A percentile compares a stretch with the other conserved stretches of the same genome.
phyloP scores from a whole-genome alignment of 2,329 filamentous ascomycete species.

The Epichloe sibirici region DNA sequence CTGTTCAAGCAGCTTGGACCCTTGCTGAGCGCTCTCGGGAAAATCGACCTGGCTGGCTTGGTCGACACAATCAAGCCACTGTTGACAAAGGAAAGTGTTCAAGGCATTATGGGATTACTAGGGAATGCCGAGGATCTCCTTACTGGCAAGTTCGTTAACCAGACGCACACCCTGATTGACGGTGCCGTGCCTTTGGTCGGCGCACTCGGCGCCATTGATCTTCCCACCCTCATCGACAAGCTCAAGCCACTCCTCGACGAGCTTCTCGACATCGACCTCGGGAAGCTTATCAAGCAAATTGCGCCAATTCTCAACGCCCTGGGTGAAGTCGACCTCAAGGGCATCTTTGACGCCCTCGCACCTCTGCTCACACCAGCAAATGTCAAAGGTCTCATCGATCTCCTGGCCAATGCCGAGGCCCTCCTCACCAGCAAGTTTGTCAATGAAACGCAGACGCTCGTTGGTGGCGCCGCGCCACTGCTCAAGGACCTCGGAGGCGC shows the following conservation, averaged over 20 bases:
- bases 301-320: constrained; percentile 18
- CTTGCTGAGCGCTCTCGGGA: constrained; percentile 17
- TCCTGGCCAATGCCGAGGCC: constrained; percentile 25
- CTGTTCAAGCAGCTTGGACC: constrained; percentile 18
- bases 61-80: constrained; percentile 22
- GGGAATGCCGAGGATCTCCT: constrained; percentile 24
- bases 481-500: constrained; percentile 22
- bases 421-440: constrained; percentile 26
- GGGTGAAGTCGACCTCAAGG: constrained; percentile 21
- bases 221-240: constrained; percentile 19
- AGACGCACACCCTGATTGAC: constrained; percentile 19
- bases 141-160: constrained; percentile 18
- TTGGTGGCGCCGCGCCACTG: constrained; percentile 25
- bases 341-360: constrained; percentile 20
- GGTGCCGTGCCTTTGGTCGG: constrained; percentile 25
- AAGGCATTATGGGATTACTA: constrained; percentile 21
- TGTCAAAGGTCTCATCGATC: constrained; percentile 22
- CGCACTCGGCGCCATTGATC: constrained; percentile 22
- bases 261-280: constrained; percentile 18
- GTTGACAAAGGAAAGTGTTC: constrained; percentile 20
- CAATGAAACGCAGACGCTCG: constrained; percentile 27
- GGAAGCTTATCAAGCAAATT: constrained; percentile 15
- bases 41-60: constrained; percentile 22
- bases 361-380: constrained; percentile 23
- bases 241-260: constrained; percentile 19